phyloP scores from a whole-genome alignment of 352 stramenopile genomes.

The Pythium periplocum region DNA sequence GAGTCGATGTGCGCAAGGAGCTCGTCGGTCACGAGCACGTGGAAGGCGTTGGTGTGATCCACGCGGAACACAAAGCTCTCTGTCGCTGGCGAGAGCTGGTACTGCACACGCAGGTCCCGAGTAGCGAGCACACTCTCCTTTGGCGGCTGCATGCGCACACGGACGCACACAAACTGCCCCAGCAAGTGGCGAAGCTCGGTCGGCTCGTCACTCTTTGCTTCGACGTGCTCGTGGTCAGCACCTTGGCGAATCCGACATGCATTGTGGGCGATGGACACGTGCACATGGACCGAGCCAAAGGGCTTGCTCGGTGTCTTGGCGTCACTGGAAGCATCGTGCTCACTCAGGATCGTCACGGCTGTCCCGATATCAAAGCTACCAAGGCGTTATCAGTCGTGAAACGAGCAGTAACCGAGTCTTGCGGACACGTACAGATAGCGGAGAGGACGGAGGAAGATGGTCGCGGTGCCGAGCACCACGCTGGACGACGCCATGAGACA shows the following conservation, averaged over 20 bases:
- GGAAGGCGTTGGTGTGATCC: conserved; percentile 53
- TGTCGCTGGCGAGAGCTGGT: conserved; percentile 41
- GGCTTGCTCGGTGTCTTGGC: too few species aligned
- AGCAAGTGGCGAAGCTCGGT: conserved; percentile 28
- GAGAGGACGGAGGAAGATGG: conserved; percentile 45
- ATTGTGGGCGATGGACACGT: conserved; percentile 21
- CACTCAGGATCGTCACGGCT: too few species aligned
- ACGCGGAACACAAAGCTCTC: conserved; percentile 48
- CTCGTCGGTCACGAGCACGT: conserved; percentile 52
- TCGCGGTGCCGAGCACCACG: conserved; percentile 19
- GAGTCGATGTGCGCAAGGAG: conserved; percentile 32
- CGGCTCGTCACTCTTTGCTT: conserved; percentile 20
- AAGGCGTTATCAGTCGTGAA: not conserved
- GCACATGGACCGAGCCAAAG: conserved; percentile 34
- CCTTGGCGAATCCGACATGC: too few species aligned
- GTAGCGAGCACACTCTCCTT: not conserved
- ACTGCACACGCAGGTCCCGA: conserved; percentile 28
- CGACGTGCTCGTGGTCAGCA: too few species aligned
- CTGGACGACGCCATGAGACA: too few species aligned
- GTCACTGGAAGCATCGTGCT: too few species aligned
- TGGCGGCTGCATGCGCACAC: conserved; percentile 36
- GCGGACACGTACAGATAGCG: conserved; percentile 34
- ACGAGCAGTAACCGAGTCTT: not conserved
- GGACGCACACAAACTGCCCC: conserved; percentile 40
- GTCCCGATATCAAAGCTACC: conserved; percentile 37